Evolutionary conservation across 108 stramenopile species (phyloP), one percentile per base, ranked within the genome.

Genomic region (Aurantiochytrium sp.): DNA sequence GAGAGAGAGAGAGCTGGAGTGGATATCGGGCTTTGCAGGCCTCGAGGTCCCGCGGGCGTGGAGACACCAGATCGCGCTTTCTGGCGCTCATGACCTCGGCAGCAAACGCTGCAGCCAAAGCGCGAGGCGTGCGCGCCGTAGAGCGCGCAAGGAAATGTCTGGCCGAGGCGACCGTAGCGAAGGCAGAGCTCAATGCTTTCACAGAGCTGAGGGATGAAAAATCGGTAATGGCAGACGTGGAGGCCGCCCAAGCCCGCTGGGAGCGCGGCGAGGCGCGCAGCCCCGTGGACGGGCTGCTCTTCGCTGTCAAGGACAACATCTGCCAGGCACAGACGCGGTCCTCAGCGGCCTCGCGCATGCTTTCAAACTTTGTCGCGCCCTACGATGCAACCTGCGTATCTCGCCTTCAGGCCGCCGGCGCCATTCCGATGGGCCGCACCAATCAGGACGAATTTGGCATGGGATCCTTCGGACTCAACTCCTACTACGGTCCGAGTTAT

Each of bases 381-480:
- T 98, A 97, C 88, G 95, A 97, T 92, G 95, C 98, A 47, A 96
- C 97, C 59, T 95, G 95, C 44, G 95, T 96, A 43, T 76, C 87
- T 4, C 88, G 90, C 18, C 89, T 89, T 87, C 87, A 91, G 58
- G 94, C 92, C 4, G 89, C 83, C 88, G 98, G 98, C 45, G 96
- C 97, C 8, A 92, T 97, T 8, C 58, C 96, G 6, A 89, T 99
- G 18, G 99, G 98, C 47, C 95, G 92, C 58, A 96, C 97, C 19
- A 97, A 96, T 91, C 95, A 98, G 97, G 98, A 98, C 90, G 98
- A 99, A 93, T 98, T 98, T 93, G 98, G 96, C 1, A 98, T 99
- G 98, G 98, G 98, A 12, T 95, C 95, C 83, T 90, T 95, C 58
- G 96, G 96, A 6, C n/a, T 53, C 0, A 96, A 90, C 95, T 95